These are phyloP conservation scores for Bipolaris cookei DNA, from an alignment of 2,329 filamentous ascomycete species.

Conservation along the genomic window DNA sequence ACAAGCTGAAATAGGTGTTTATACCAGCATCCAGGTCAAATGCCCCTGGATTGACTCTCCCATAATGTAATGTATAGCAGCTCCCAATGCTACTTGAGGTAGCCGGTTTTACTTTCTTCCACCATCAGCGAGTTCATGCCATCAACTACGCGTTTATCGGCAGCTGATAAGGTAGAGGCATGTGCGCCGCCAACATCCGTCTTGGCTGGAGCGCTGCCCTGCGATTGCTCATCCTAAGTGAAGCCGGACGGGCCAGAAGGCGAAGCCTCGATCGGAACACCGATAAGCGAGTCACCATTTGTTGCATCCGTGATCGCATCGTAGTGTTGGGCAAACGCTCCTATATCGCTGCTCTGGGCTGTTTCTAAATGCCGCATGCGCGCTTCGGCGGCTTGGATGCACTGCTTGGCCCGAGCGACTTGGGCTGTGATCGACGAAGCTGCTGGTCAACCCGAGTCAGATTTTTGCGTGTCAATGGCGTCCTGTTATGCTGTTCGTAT, in stretches of 20 bases:
- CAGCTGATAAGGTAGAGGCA: not conserved
- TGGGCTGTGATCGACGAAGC: slow-evolving; percentile 16
- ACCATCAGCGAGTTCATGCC: not conserved
- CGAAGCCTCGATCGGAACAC: slow-evolving; percentile 7
- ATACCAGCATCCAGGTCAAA: slow-evolving; percentile 18
- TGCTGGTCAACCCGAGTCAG: slow-evolving; percentile 18
- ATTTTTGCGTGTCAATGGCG: slow-evolving; percentile 55
- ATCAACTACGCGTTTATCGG: not conserved
- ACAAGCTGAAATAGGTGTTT: slow-evolving; percentile 56
- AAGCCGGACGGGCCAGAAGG: slow-evolving; percentile 7
- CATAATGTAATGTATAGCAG: not conserved
- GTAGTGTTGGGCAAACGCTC: not conserved
- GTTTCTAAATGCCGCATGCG: slow-evolving; percentile 10
- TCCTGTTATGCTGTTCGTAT: slow-evolving; percentile 58
- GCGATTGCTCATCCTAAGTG: slow-evolving; percentile 6
- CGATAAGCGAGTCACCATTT: slow-evolving; percentile 1
- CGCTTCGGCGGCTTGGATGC: slow-evolving; percentile 11
- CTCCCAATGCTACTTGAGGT: too few relatives aligned
- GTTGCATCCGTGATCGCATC: not conserved
- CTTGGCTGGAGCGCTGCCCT: not conserved
- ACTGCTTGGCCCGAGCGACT: slow-evolving; percentile 10
- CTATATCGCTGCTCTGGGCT: not conserved
- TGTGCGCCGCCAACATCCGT: not conserved
- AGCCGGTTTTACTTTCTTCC: slow-evolving; percentile 50
- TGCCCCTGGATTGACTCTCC: not conserved